phyloP scores from a whole-genome alignment of 495 filamentous ascomycete species.

The Clohesyomyces aquaticus region DNA sequence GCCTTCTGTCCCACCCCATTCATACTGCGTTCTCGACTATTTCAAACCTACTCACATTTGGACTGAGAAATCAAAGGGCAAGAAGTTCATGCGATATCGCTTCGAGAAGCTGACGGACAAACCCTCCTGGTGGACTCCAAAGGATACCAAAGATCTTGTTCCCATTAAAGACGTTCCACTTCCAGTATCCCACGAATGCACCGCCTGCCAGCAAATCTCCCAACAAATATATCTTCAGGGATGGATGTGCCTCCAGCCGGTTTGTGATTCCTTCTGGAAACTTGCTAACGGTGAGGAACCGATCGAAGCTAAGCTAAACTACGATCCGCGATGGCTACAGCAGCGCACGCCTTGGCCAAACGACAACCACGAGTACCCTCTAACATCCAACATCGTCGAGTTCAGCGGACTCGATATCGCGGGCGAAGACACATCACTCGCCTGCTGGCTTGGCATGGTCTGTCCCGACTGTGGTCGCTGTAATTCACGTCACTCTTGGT shows the following conservation, averaged over 20 bases:
- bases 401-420: slow-evolving; percentile 45
- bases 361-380: slow-evolving; percentile 47
- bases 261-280: slow-evolving; percentile 64
- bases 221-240: slow-evolving; percentile 58
- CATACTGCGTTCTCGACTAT: slow-evolving; percentile 72
- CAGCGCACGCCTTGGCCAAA: slow-evolving; percentile 48
- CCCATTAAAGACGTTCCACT: slow-evolving; percentile 23
- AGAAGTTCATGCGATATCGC: slow-evolving; percentile 60
- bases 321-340: slow-evolving; percentile 62
- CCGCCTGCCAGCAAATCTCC: slow-evolving; percentile 47
- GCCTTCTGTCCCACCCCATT: slow-evolving; percentile 60
- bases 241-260: slow-evolving; percentile 70
- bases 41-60: slow-evolving; percentile 76
- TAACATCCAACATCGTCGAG: slow-evolving; percentile 49
- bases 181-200: slow-evolving; percentile 43
- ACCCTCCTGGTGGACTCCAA: slow-evolving; percentile 72
- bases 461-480: slow-evolving; percentile 73
- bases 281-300: slow-evolving; percentile 40
- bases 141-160: slow-evolving; percentile 23
- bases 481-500: slow-evolving; percentile 64
- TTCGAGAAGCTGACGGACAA: slow-evolving; percentile 67
- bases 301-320: slow-evolving; percentile 50
- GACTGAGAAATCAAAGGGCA: slow-evolving; percentile 59
- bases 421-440: slow-evolving; percentile 45
- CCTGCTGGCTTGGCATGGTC: slow-evolving; percentile 67